phyloP scores from a whole-genome alignment of 768 basidiomycete genomes.

The Psilocybe sp. region DNA sequence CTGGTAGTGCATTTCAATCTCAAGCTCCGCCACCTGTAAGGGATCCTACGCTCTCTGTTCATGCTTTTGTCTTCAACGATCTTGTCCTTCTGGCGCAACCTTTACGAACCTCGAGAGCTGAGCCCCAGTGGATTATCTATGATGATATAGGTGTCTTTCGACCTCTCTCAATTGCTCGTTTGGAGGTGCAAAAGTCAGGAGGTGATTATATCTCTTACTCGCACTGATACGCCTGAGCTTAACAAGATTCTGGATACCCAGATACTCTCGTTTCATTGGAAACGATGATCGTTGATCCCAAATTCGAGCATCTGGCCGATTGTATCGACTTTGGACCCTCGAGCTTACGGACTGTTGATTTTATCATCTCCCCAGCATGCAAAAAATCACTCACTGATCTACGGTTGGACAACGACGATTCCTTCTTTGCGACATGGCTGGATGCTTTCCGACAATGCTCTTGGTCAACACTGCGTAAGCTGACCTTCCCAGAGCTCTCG shows the following conservation, averaged over 20 bases:
- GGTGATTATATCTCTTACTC: constrained; percentile 6
- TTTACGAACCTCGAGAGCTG: constrained; percentile 13
- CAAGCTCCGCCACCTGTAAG: constrained; percentile 3
- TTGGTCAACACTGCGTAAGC: constrained; percentile 39
- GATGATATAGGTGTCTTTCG: constrained; percentile 39
- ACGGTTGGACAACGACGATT: neutral
- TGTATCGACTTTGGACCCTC: constrained; percentile 16
- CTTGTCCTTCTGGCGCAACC: constrained; percentile 56
- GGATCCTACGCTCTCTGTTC: constrained; percentile 19
- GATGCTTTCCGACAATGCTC: constrained; percentile 52
- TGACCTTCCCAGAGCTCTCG: constrained; percentile 26
- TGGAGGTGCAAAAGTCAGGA: constrained; percentile 10
- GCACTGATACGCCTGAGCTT: neutral
- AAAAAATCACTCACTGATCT: neutral
- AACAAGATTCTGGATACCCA: constrained; percentile 6
- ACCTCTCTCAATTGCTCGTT: constrained; percentile 41
- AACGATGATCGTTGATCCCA: constrained; percentile 10
- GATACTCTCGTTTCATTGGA: constrained; percentile 16
- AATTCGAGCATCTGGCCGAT: constrained; percentile 11
- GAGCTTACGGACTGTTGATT: constrained; percentile 15
- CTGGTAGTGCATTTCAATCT: neutral
- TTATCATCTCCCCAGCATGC: constrained; percentile 12
- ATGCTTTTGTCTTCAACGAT: constrained; percentile 63
- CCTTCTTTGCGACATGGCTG: constrained; percentile 36
- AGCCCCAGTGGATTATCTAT: constrained; percentile 23